Conservation (phyloP, 2,329 filamentous ascomycete genomes). For the Fusarium piperis region DNA sequence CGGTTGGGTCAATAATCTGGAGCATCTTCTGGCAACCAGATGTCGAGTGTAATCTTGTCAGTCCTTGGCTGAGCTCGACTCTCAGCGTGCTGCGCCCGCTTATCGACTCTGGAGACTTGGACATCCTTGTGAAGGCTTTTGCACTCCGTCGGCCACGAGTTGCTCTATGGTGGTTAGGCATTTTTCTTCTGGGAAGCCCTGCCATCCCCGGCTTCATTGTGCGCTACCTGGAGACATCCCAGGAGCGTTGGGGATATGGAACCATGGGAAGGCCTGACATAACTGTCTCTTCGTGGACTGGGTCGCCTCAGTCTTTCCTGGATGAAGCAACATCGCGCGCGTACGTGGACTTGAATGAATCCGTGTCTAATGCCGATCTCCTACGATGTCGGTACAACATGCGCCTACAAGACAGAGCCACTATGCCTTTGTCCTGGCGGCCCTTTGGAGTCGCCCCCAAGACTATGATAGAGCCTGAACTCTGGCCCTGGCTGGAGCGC, state of each 20-base stretch:
- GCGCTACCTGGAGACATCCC: conserved; percentile 17
- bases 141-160: conserved; percentile 24
- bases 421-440: background rate
- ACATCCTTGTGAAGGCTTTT: conserved; percentile 21
- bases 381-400: conserved; percentile 4
- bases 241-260: conserved; percentile 22
- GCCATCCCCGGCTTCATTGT: conserved; percentile 4
- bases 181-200: conserved; percentile 22
- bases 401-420: background rate
- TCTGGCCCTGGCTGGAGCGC: conserved; percentile 11
- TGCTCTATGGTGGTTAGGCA: conserved; percentile 34
- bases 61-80: conserved; percentile 32
- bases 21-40: conserved; percentile 40
- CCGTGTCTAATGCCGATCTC: background rate
- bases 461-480: background rate
- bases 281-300: conserved; percentile 18
- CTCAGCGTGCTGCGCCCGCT: conserved; percentile 11
- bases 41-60: conserved; percentile 36
- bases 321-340: background rate
- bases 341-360: background rate
- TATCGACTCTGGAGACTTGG: conserved; percentile 10
- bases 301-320: conserved; percentile 5
- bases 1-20: conserved; percentile 31
- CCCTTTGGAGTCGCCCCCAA: background rate
- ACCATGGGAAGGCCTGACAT: conserved; percentile 11